Conservation (phyloP, 805 yeast species). For the Metschnikowia reukaufii region DNA sequence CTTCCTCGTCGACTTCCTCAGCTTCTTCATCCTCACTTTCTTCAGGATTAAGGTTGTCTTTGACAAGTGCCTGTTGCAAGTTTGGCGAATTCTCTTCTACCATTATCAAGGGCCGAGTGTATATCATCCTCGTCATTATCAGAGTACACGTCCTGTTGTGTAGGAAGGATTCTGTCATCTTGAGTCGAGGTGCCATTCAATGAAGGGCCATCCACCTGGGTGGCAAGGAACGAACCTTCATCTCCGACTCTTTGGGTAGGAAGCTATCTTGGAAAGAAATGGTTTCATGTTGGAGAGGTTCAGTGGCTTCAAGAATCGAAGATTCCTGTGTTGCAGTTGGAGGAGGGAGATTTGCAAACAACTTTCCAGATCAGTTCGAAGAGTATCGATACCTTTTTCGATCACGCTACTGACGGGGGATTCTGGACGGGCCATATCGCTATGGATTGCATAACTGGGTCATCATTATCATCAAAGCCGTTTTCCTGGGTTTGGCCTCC, state of each 20-base stretch:
- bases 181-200: conserved; percentile 9
- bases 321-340: conserved; percentile 15
- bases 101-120: conserved; percentile 25
- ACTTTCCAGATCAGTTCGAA: conserved; percentile 8
- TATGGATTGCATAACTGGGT: conserved; percentile 19
- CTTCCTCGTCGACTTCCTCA: conserved; percentile 26
- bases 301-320: conserved; percentile 3
- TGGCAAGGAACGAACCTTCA: conserved; percentile 13
- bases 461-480: conserved; percentile 13
- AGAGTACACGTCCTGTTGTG: conserved; percentile 15
- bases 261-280: conserved; percentile 26
- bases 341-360: conserved; percentile 34
- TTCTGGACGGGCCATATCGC: conserved; percentile 13
- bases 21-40: conserved; percentile 23
- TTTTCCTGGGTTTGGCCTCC: conserved; percentile 14
- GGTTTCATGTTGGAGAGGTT: conserved; percentile 7
- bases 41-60: conserved; percentile 19
- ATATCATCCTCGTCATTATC: conserved; percentile 30
- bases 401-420: conserved; percentile 10
- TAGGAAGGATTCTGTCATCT: conserved; percentile 5
- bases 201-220: conserved; percentile 19
- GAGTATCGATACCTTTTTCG: conserved; percentile 3
- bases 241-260: conserved; percentile 20
- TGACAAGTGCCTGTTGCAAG: not conserved
- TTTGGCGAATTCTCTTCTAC: conserved; percentile 23